Percentiles rank a stretch among this genome's conserved stretches.
Conservation (phyloP, 805 yeast species). For the Saturnispora zaruensis region DNA sequence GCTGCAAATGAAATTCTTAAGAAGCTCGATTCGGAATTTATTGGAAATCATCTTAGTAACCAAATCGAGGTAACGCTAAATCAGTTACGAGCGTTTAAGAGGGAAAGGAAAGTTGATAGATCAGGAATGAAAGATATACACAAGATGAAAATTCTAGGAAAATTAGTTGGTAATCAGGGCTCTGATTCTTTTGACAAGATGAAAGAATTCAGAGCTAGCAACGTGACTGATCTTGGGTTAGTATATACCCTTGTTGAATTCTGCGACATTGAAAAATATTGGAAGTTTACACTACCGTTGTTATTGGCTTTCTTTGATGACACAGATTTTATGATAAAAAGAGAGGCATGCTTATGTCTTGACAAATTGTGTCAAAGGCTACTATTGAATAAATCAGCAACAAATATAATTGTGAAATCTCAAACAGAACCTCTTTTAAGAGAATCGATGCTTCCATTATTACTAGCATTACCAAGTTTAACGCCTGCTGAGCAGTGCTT, state of each 20-base stretch:
- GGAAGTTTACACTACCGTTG: constrained; percentile 23
- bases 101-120: constrained; percentile 3
- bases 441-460: constrained; percentile 21
- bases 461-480: constrained; percentile 25
- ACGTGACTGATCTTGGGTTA: constrained; percentile 11
- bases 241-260: constrained; percentile 1
- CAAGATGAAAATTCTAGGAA: constrained; percentile 9
- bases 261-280: constrained; percentile 15
- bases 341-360: constrained; percentile 16
- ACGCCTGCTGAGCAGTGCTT: constrained; percentile 21
- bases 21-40: neutral
- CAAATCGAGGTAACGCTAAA: neutral
- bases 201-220: constrained; percentile 16
- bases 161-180: constrained; percentile 10
- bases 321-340: constrained; percentile 20
- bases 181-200: constrained; percentile 13
- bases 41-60: neutral
- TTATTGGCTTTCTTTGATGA: constrained; percentile 25
- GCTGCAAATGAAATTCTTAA: neutral
- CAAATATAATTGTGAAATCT: constrained; percentile 19
- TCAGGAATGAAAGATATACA: constrained; percentile 6
- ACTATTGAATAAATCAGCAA: neutral
- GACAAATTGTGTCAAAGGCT: constrained; percentile 10
- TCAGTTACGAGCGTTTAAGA: neutral
- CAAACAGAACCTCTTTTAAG: constrained; percentile 19